Conservation (phyloP, 306 rosid species). For the Corylus heterophylla region DNA sequence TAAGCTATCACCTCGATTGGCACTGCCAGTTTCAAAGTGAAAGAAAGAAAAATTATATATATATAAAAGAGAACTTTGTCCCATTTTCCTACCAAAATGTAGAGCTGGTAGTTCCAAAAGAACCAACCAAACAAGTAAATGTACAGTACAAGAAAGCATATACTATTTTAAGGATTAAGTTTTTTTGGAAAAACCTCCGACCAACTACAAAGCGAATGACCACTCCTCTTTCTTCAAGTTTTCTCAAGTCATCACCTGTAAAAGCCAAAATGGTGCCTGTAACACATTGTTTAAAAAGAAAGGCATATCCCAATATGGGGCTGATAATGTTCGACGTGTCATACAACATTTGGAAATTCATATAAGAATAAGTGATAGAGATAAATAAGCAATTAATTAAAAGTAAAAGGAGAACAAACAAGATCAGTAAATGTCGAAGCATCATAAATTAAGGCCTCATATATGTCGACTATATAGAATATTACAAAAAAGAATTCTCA, state of each 20-base stretch:
- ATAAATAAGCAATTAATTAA: background rate
- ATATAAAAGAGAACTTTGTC: slow-evolving; percentile 22
- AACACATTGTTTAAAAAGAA: slow-evolving; percentile 13
- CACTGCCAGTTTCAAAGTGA: slow-evolving; percentile 52
- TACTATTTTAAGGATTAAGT: slow-evolving; percentile 30
- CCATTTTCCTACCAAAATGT: background rate
- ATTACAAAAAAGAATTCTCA: background rate
- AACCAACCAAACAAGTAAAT: slow-evolving; percentile 15
- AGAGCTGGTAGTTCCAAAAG: slow-evolving; percentile 9
- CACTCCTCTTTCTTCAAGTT: slow-evolving; percentile 96
- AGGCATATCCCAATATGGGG: background rate
- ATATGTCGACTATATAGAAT: background rate
- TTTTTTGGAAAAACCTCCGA: slow-evolving; percentile 76
- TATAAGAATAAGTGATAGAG: background rate
- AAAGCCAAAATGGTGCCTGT: slow-evolving; percentile 24
- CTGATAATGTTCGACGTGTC: too few species aligned
- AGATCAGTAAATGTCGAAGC: background rate
- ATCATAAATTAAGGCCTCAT: background rate
- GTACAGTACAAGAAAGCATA: slow-evolving; percentile 28
- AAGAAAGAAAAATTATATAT: too few species aligned
- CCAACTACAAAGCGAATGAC: slow-evolving; percentile 89
- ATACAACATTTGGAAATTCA: too few species aligned
- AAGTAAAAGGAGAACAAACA: background rate
- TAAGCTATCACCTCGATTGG: slow-evolving; percentile 96
- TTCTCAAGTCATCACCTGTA: slow-evolving; percentile 86